These are phyloP conservation scores for Gossypium longicalyx DNA, from an alignment of 345 rosid species.

Conservation along the genomic window DNA sequence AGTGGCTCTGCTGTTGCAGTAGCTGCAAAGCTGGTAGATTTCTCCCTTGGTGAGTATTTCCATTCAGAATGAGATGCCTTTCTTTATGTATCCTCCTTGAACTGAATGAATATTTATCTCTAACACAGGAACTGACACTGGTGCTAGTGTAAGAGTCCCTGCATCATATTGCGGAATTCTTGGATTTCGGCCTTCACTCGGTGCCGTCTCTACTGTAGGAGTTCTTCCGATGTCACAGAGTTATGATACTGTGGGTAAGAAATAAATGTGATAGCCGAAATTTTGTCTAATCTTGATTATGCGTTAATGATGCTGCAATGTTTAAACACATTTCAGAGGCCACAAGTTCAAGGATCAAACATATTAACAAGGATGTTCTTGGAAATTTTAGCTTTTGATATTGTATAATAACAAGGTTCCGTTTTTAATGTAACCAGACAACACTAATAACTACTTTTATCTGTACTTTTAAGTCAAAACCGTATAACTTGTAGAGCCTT, in stretches of 20 bases:
- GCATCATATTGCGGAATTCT: conserved; percentile 76
- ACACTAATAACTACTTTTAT: background rate
- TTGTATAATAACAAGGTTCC: no score
- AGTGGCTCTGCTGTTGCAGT: conserved; percentile 99
- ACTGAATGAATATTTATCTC: conserved; percentile 12
- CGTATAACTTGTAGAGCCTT: background rate
- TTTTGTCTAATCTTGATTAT: background rate
- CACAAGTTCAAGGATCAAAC: background rate
- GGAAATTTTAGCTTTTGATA: no score
- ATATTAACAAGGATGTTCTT: background rate
- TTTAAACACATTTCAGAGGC: background rate
- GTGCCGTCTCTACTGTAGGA: conserved; percentile 50
- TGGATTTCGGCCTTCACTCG: conserved; percentile 75
- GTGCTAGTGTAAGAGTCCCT: conserved; percentile 87
- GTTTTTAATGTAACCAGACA: background rate
- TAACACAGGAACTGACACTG: conserved; percentile 76
- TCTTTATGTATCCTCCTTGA: background rate
- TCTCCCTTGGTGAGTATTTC: conserved; percentile 61
- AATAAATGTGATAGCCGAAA: background rate
- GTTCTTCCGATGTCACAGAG: conserved; percentile 86
- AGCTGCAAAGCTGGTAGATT: conserved; percentile 75
- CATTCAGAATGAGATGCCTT: background rate
- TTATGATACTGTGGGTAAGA: conserved; percentile 87
- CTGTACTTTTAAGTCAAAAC: background rate
- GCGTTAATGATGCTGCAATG: background rate